Evolutionary conservation across 106 monocot genomes (phyloP).

Genomic region (Dendrobium chrysotoxum): DNA sequence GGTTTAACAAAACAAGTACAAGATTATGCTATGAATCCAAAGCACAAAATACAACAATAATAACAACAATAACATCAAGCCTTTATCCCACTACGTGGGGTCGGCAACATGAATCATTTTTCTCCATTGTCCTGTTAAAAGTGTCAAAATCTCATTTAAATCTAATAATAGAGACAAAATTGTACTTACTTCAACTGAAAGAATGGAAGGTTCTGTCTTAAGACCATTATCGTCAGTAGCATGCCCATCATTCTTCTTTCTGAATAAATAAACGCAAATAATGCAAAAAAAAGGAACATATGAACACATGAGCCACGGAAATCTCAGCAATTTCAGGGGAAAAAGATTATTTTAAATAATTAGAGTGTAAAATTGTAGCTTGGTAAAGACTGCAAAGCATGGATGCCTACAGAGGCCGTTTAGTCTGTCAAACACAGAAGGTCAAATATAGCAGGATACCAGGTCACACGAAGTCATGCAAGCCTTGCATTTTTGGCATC

Average conservation of each 20-base stretch:
- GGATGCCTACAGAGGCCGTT: not conserved
- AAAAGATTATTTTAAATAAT: not conserved
- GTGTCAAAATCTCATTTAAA: no score
- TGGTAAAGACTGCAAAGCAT: not conserved
- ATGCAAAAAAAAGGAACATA: not conserved
- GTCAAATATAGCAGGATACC: not conserved
- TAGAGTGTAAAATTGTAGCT: not conserved
- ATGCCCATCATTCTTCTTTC: slow-evolving; percentile 46
- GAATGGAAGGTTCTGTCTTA: slow-evolving; percentile 53
- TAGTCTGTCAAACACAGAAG: not conserved
- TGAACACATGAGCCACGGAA: not conserved
- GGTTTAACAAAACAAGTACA: not conserved
- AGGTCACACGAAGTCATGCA: not conserved
- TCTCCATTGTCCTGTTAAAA: no score
- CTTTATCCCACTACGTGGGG: no score
- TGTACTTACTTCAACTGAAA: slow-evolving; percentile 89
- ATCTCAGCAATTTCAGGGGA: not conserved
- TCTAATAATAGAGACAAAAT: no score
- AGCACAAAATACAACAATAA: no score
- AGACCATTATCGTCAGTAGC: slow-evolving; percentile 29
- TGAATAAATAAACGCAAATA: slow-evolving; percentile 16
- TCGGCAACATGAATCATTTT: no score
- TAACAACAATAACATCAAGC: no score
- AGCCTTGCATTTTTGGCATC: not conserved
- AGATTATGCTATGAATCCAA: not conserved